A percentile compares a stretch with the other conserved stretches of the same genome.
phyloP scores from a whole-genome alignment of 2,329 filamentous ascomycete genomes.

The Pseudocercospora macadamiae region DNA sequence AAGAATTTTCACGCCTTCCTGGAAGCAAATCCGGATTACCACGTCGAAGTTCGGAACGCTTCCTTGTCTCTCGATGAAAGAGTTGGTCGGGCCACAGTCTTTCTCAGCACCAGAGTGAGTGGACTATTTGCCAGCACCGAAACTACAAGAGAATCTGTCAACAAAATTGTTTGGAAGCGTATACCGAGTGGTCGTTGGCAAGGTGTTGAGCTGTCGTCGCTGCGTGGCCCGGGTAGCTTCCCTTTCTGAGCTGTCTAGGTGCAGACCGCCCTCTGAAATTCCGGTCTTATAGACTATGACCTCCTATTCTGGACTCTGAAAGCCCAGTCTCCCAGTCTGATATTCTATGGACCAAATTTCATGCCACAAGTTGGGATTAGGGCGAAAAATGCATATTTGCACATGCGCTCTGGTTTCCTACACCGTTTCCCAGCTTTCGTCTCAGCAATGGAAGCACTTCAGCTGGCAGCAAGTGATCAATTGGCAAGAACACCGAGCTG shows the following conservation, averaged over 20 bases:
- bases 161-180: constrained; percentile 7
- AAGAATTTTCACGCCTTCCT: constrained; percentile 1
- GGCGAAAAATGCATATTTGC: too few relatives aligned
- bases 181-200: background rate
- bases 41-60: constrained; percentile 1
- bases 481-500: too few relatives aligned
- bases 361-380: too few relatives aligned
- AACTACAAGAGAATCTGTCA: background rate
- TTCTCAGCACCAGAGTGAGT: constrained; percentile 1
- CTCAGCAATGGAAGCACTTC: too few relatives aligned
- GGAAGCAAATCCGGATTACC: constrained; percentile 2
- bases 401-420: too few relatives aligned
- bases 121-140: background rate
- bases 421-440: too few relatives aligned
- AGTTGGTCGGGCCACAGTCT: constrained; percentile 1
- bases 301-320: background rate
- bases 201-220: background rate
- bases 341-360: too few relatives aligned
- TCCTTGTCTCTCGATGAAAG: background rate
- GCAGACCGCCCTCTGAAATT: background rate
- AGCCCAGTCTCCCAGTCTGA: too few relatives aligned
- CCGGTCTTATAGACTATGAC: too few relatives aligned
- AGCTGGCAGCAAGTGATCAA: too few relatives aligned
- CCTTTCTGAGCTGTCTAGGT: background rate
- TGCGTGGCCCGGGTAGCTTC: background rate